phyloP scores from a whole-genome alignment of 2,329 filamentous ascomycete species.

The Venturia asperata region DNA sequence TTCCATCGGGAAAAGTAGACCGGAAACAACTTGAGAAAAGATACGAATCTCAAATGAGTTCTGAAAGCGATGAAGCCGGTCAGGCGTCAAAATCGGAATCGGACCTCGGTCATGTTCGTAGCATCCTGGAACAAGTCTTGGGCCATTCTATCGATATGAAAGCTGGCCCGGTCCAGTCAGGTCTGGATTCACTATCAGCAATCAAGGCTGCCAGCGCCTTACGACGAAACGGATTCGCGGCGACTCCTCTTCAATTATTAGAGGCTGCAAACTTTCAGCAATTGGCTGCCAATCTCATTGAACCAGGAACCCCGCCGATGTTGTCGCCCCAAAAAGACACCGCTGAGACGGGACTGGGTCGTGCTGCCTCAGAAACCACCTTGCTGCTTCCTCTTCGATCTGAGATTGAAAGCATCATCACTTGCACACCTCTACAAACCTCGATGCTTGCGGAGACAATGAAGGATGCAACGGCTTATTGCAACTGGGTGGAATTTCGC shows the following conservation, averaged over 20 bases:
- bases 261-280: constrained; percentile 21
- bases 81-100: neutral
- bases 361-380: neutral
- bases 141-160: constrained; percentile 31
- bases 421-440: constrained; percentile 66
- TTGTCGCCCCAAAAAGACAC: neutral
- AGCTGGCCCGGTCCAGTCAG: constrained; percentile 46
- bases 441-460: constrained; percentile 75
- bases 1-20: constrained; percentile 80
- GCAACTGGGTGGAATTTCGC: constrained; percentile 68
- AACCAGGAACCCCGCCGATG: neutral
- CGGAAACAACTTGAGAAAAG: constrained; percentile 54
- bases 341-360: neutral
- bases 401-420: constrained; percentile 38
- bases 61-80: neutral
- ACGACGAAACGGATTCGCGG: constrained; percentile 47
- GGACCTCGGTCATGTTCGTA: constrained; percentile 30
- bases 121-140: constrained; percentile 39
- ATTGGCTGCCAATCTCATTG: neutral
- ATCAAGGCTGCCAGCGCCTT: constrained; percentile 60
- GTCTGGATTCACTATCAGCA: constrained; percentile 59
- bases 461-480: constrained; percentile 56
- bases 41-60: constrained; percentile 34
- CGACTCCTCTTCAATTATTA: constrained; percentile 57
- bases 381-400: neutral